Conservation (phyloP, 495 filamentous ascomycete genomes). For the Neurospora terricola region DNA sequence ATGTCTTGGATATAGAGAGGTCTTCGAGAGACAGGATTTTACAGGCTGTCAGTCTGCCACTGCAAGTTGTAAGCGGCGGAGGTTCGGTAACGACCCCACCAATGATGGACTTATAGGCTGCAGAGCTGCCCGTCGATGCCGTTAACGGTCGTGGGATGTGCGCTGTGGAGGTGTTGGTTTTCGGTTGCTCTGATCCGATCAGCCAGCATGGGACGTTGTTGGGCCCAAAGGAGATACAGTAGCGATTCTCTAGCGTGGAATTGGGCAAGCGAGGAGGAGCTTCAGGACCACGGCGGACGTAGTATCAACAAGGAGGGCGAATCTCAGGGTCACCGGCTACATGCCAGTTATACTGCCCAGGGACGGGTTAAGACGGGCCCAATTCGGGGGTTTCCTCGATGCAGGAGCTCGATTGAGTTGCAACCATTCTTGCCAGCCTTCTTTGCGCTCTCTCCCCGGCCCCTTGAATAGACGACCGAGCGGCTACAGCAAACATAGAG, state of each 20-base stretch:
- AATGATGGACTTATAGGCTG: neutral
- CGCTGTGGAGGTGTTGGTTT: neutral
- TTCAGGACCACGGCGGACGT: too few species aligned
- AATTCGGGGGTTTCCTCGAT: neutral
- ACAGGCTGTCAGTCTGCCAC: neutral
- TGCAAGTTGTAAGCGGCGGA: neutral
- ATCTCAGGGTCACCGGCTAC: neutral
- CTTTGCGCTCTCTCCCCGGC: neutral
- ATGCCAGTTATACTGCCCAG: neutral
- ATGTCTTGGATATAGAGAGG: neutral
- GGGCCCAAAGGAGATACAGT: neutral
- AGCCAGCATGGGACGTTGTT: constrained; percentile 1
- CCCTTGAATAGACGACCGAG: neutral
- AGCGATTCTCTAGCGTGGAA: neutral
- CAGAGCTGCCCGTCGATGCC: constrained; percentile 7
- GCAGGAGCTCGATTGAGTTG: neutral
- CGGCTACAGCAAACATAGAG: neutral
- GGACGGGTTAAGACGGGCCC: neutral
- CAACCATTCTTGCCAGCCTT: neutral
- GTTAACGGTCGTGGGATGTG: constrained; percentile 4
- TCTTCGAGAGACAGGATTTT: neutral
- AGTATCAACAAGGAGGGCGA: neutral
- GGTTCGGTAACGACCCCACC: neutral
- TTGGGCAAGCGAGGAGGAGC: neutral
- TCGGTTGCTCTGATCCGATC: constrained; percentile 12